Conservation (phyloP, 257 asterid species). For the Sherardia arvensis region DNA sequence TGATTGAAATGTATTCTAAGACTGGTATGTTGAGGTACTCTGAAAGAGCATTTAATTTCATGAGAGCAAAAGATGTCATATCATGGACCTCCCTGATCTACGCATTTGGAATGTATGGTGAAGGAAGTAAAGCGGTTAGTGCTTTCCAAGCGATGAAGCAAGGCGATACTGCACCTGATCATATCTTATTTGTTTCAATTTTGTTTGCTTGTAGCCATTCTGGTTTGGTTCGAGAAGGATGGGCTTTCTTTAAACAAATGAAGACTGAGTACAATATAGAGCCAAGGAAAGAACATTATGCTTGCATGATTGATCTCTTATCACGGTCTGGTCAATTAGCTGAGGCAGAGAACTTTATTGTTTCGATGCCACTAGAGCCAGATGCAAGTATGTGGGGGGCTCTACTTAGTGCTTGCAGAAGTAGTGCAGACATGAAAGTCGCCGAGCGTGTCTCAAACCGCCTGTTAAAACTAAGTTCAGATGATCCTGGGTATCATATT, state of each 20-base stretch:
- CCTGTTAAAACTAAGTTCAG: constrained; percentile 34
- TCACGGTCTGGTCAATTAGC: constrained; percentile 59
- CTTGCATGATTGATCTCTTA: constrained; percentile 73
- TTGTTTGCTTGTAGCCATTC: constrained; percentile 83
- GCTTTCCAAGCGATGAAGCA: constrained; percentile 54
- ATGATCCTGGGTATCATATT: constrained; percentile 62
- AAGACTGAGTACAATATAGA: constrained; percentile 46
- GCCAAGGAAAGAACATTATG: constrained; percentile 77
- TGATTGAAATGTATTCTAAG: constrained; percentile 78
- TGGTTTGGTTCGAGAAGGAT: constrained; percentile 71
- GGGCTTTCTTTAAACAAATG: constrained; percentile 57
- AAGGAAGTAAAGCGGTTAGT: constrained; percentile 63
- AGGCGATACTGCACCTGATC: constrained; percentile 46
- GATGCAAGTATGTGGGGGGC: constrained; percentile 84
- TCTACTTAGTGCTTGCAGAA: constrained; percentile 67
- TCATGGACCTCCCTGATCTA: constrained; percentile 72
- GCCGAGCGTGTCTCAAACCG: constrained; percentile 46
- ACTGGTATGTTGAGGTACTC: constrained; percentile 51
- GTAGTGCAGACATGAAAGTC: constrained; percentile 40
- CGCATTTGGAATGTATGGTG: constrained; percentile 81
- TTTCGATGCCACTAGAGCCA: constrained; percentile 63
- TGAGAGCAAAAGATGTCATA: constrained; percentile 56
- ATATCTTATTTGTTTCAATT: constrained; percentile 48
- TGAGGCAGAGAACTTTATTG: constrained; percentile 70
- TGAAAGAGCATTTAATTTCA: constrained; percentile 42